Conservation (phyloP, 257 asterid species). For the Salvia hispanica region DNA sequence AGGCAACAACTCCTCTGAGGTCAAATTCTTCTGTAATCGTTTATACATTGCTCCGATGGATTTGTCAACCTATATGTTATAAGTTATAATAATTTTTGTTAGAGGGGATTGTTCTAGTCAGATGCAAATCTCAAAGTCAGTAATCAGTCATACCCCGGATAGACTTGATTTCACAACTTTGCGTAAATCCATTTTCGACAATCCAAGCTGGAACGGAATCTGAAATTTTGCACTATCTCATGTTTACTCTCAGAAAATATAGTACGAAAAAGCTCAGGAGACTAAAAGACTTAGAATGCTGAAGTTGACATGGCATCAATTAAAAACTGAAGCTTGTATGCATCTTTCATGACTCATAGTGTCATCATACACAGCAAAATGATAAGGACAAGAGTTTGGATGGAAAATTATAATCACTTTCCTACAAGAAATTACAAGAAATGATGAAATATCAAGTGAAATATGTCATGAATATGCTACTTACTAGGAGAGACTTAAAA, state of each 20-base stretch:
- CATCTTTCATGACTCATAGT: conserved; percentile 15
- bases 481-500: conserved; percentile 5
- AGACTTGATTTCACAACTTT: conserved; percentile 91
- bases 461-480: neutral
- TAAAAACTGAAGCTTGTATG: conserved; percentile 9
- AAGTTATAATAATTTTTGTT: neutral
- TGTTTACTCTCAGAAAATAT: conserved; percentile 17
- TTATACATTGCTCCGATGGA: conserved; percentile 80
- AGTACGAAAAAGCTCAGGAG: conserved; percentile 24
- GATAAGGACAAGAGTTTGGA: neutral
- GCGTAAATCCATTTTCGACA: conserved; percentile 90
- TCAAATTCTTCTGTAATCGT: conserved; percentile 62
- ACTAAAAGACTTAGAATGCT: neutral
- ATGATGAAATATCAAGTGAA: neutral
- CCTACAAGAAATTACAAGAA: neutral
- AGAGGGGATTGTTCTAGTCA: conserved; percentile 26
- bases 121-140: conserved; percentile 22
- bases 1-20: conserved; percentile 78
- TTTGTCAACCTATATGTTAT: conserved; percentile 77
- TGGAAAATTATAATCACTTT: neutral
- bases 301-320: neutral
- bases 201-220: conserved; percentile 97
- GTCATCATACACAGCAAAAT: neutral
- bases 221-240: conserved; percentile 44
- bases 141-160: conserved; percentile 73